These are phyloP conservation scores for Globisporangium nagaii DNA, from an alignment of 352 stramenopile species.

Conservation along the genomic window DNA sequence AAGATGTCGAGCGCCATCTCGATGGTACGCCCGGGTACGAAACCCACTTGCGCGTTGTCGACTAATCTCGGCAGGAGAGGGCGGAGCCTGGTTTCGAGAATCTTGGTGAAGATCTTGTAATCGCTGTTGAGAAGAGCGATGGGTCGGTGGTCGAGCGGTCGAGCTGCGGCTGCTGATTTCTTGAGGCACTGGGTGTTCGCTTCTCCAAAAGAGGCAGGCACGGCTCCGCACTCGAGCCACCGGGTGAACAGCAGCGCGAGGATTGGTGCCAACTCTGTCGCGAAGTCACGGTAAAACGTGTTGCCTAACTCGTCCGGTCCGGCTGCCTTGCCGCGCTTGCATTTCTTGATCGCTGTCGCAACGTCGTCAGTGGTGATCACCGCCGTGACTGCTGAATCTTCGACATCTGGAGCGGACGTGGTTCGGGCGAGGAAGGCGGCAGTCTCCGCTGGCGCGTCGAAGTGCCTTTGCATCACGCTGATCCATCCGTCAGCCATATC, in stretches of 20 bases:
- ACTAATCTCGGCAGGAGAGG: not conserved
- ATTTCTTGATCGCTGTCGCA: not conserved
- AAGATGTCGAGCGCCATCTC: not conserved
- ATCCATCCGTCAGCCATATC: too few species aligned
- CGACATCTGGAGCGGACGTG: too few species aligned
- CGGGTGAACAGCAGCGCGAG: not conserved
- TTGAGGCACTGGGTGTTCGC: not conserved
- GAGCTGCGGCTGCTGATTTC: not conserved
- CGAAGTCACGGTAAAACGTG: not conserved
- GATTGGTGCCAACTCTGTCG: not conserved
- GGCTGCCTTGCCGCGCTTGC: not conserved
- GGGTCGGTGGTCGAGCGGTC: constrained; percentile 13
- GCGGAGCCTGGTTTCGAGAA: constrained; percentile 6
- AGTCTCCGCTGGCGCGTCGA: too few species aligned
- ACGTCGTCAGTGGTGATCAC: not conserved
- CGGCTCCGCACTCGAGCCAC: not conserved
- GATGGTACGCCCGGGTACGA: constrained; percentile 9
- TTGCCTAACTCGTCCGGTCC: not conserved
- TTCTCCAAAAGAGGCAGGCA: not conserved
- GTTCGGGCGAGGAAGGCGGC: too few species aligned
- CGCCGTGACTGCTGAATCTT: not conserved
- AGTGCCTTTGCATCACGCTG: too few species aligned
- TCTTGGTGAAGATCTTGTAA: constrained; percentile 21
- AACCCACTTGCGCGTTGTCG: constrained; percentile 13
- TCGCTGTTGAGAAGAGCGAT: constrained; percentile 18